Evolutionary conservation across 169 alveolate genomes (phyloP).

Genomic region (Plasmodium coatneyi): DNA sequence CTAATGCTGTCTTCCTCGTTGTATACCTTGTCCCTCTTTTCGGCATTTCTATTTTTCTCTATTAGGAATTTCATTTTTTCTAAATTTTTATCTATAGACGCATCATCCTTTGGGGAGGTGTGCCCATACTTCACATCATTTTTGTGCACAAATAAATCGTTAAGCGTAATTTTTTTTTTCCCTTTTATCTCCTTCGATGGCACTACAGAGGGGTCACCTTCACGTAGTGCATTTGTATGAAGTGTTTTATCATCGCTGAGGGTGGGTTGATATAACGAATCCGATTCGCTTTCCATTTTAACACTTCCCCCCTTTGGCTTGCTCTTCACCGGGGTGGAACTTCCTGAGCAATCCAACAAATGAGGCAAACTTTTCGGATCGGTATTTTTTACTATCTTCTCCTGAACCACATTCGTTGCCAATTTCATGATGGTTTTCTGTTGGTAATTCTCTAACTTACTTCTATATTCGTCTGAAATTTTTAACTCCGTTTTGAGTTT

Average conservation of each 20-base stretch:
- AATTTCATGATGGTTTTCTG: conserved; percentile 66
- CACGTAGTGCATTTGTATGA: background rate
- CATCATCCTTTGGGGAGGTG: background rate
- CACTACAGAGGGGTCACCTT: background rate
- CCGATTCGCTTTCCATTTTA: background rate
- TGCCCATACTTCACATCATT: background rate
- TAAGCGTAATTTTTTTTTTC: conserved; percentile 41
- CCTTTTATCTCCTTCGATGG: background rate
- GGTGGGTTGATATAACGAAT: conserved; percentile 18
- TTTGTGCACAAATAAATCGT: conserved; percentile 27
- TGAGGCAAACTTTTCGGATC: background rate
- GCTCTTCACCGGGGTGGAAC: conserved; percentile 14
- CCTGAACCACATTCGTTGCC: conserved; percentile 36
- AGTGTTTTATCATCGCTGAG: background rate
- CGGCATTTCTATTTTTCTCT: conserved; percentile 29
- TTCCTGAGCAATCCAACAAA: conserved; percentile 9
- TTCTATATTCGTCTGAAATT: conserved; percentile 75
- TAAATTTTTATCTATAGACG: conserved; percentile 48
- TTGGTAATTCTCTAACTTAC: conserved; percentile 61
- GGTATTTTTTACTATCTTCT: background rate
- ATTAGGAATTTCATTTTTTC: conserved; percentile 25
- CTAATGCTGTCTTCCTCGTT: conserved; percentile 20
- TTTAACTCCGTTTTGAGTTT: conserved; percentile 69
- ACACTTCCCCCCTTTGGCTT: conserved; percentile 6
- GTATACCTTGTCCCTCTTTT: background rate